phyloP scores from a whole-genome alignment of 2,329 filamentous ascomycete genomes.

The Hymenoscyphus infarciens region DNA sequence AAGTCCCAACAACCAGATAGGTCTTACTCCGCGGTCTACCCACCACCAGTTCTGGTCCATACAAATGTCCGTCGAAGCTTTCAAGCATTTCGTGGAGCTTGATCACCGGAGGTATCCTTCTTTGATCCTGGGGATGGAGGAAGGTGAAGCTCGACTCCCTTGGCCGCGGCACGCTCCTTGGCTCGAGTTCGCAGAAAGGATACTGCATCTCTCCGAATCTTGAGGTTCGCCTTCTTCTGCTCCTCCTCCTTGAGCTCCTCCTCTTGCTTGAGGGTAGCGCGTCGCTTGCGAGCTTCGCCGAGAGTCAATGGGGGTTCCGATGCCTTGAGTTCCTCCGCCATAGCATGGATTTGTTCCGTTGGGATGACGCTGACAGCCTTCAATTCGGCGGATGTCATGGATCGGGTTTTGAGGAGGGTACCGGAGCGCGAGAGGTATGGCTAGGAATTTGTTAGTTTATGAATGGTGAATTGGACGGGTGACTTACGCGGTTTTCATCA shows the following conservation, averaged over 20 bases:
- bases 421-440: background rate
- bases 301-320: conserved; percentile 17
- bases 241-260: conserved; percentile 17
- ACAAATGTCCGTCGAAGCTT: no score
- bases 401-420: conserved; percentile 6
- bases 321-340: conserved; percentile 9
- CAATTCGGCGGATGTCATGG: conserved; percentile 10
- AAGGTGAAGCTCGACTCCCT: background rate
- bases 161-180: conserved; percentile 31
- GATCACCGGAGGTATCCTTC: background rate
- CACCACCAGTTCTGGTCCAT: no score
- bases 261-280: conserved; percentile 17
- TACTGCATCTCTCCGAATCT: conserved; percentile 18
- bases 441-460: background rate
- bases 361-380: background rate
- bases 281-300: conserved; percentile 19
- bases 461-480: background rate
- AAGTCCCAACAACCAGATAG: no score
- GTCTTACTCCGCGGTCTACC: no score
- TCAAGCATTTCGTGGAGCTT: no score
- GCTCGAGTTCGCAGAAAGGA: conserved; percentile 23
- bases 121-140: background rate
- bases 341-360: background rate
- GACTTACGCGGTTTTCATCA: background rate
- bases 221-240: conserved; percentile 15